Percentiles rank a stretch among this genome's conserved stretches.
Conservation (phyloP, 164 flowering plant species). For the Stephania japonica region DNA sequence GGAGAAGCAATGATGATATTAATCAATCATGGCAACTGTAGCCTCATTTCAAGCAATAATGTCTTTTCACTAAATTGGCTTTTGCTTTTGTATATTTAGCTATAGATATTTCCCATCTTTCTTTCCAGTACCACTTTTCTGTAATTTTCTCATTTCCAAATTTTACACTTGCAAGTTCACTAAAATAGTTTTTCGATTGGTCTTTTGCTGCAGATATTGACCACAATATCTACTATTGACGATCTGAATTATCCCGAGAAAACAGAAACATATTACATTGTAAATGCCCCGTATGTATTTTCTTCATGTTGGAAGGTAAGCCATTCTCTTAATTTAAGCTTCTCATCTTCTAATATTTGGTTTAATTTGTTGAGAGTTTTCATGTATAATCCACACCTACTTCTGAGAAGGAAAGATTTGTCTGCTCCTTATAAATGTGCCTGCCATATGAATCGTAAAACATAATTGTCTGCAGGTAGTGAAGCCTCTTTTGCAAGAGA, state of each 20-base stretch:
- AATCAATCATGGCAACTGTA: not conserved
- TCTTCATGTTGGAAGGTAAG: slow-evolving; percentile 99
- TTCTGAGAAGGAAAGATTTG: not conserved
- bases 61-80: not conserved
- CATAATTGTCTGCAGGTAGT: slow-evolving; percentile 52
- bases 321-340: not conserved
- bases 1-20: not conserved
- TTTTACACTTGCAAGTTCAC: not conserved
- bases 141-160: not conserved
- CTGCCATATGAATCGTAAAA: not conserved
- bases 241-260: slow-evolving; percentile 98
- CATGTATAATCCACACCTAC: not conserved
- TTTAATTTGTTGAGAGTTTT: not conserved
- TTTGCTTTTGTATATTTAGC: not conserved
- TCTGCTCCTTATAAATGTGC: not conserved
- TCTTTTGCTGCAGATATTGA: slow-evolving; percentile 61
- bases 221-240: slow-evolving; percentile 78
- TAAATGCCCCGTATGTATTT: slow-evolving; percentile 85
- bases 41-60: not conserved
- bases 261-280: slow-evolving; percentile 91
- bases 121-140: not conserved
- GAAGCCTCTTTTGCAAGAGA: slow-evolving; percentile 92
- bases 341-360: not conserved
- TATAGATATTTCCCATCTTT: not conserved
- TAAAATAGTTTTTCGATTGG: not conserved